These are phyloP conservation scores for Lodderomyces oxycetoniae DNA, from an alignment of 1,139 yeast genomes.

Conservation along the genomic window DNA sequence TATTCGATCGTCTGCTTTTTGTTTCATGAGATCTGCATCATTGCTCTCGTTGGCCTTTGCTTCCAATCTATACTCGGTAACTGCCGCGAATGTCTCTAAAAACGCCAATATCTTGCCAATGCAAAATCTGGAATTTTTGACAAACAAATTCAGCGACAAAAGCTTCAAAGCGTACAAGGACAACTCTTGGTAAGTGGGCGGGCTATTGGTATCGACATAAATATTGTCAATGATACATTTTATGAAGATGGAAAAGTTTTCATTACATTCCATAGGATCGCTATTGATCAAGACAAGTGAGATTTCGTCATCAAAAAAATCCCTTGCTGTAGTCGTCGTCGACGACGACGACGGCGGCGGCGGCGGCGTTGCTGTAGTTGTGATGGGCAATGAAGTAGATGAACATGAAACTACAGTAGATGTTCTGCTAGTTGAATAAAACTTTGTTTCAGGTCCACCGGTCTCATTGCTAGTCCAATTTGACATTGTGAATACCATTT, in stretches of 20 bases:
- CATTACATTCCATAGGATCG: constrained; percentile 40
- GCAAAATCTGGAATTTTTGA: constrained; percentile 35
- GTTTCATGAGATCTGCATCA: constrained; percentile 4
- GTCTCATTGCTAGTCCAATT: no score
- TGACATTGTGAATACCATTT: no score
- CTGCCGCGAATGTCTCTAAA: constrained; percentile 26
- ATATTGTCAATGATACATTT: constrained; percentile 34
- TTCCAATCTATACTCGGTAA: constrained; percentile 14
- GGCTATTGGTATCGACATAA: constrained; percentile 11
- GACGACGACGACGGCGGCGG: constrained; percentile 6
- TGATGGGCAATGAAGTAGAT: no score
- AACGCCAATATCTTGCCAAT: constrained; percentile 39
- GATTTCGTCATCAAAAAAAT: constrained; percentile 18
- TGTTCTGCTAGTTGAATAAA: no score
- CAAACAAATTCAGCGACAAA: constrained; percentile 36
- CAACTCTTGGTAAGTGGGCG: constrained; percentile 18
- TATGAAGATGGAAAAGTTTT: constrained; percentile 33
- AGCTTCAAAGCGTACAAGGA: constrained; percentile 34
- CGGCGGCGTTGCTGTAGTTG: no score
- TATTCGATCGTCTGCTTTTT: constrained; percentile 8
- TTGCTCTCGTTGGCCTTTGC: constrained; percentile 7
- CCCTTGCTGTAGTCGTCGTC: constrained; percentile 2
- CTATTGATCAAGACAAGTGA: constrained; percentile 30
- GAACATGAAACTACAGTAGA: no score
- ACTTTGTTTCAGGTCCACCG: no score